Evolutionary conservation across 177 flowering plant species (phyloP).

Genomic region (Vitis hybrid): DNA sequence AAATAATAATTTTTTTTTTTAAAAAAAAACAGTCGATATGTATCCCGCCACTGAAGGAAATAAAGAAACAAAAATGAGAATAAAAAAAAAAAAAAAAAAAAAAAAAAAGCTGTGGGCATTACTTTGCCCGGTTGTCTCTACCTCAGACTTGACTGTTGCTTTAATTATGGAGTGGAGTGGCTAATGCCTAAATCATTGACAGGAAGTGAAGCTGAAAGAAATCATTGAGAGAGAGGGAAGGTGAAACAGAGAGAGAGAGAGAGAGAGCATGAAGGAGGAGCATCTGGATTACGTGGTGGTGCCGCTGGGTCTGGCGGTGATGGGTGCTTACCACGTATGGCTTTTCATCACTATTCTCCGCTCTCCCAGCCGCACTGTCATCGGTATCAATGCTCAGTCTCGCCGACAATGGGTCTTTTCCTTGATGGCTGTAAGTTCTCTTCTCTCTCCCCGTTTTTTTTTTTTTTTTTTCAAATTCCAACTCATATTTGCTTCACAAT

Average conservation of each 20-base stretch:
- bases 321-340: slow-evolving; percentile 63
- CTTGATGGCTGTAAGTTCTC: slow-evolving; percentile 59
- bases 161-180: too few relatives aligned
- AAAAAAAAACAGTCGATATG: too few relatives aligned
- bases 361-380: slow-evolving; percentile 57
- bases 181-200: too few relatives aligned
- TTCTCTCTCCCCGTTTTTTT: slow-evolving; percentile 7
- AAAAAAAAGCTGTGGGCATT: too few relatives aligned
- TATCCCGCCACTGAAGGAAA: too few relatives aligned
- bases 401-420: slow-evolving; percentile 64
- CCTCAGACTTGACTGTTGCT: too few relatives aligned
- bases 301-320: slow-evolving; percentile 53
- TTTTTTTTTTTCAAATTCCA: background rate
- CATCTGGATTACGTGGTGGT: slow-evolving; percentile 60
- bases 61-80: too few relatives aligned
- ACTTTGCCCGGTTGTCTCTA: too few relatives aligned
- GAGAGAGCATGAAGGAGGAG: slow-evolving; percentile 44
- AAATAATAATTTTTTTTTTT: too few relatives aligned
- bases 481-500: too few relatives aligned
- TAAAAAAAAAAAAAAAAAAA: too few relatives aligned
- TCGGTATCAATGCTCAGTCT: slow-evolving; percentile 68
- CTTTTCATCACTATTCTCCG: slow-evolving; percentile 41
- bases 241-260: slow-evolving; percentile 13
- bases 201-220: too few relatives aligned
- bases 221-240: background rate